Evolutionary conservation across 306 rosid genomes (phyloP).

Genomic region (Sechiopsis laciniata): DNA sequence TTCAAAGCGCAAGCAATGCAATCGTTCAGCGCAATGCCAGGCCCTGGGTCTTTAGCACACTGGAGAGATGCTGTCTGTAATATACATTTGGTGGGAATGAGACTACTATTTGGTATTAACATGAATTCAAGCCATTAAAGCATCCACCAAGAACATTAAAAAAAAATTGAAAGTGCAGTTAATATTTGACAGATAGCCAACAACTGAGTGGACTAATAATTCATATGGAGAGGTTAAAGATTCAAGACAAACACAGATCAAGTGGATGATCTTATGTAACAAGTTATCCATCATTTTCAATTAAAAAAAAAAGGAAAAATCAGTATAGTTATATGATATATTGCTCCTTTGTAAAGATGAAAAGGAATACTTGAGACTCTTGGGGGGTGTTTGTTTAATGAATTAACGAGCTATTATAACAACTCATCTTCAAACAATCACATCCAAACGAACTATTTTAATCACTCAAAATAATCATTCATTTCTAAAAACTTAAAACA

Average conservation of each 20-base stretch:
- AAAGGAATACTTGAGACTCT: too few species aligned
- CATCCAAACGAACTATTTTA: too few species aligned
- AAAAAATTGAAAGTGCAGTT: not conserved
- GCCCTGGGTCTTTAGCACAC: slow-evolving; percentile 53
- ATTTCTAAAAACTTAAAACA: too few species aligned
- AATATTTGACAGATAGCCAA: not conserved
- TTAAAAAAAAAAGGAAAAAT: not conserved
- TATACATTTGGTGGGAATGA: slow-evolving; percentile 30
- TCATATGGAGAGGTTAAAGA: not conserved
- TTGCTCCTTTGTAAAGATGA: not conserved
- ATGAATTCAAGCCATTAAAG: slow-evolving; percentile 3
- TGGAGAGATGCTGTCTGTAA: slow-evolving; percentile 52
- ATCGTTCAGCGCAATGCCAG: slow-evolving; percentile 39
- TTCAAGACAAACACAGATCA: not conserved
- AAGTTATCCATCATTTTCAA: not conserved
- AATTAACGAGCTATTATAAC: too few species aligned
- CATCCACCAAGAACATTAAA: not conserved
- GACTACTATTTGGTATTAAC: slow-evolving; percentile 13
- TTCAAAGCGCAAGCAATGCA: slow-evolving; percentile 41
- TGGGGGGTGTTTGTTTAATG: too few species aligned
- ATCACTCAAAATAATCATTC: too few species aligned
- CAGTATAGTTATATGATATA: not conserved
- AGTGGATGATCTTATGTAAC: not conserved
- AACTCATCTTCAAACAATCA: too few species aligned
- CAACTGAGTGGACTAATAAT: not conserved